Evolutionary conservation across 1,284 basidiomycete species (phyloP), one percentile per base, ranked within the genome.

Genomic region (Rhodotorula sp.): DNA sequence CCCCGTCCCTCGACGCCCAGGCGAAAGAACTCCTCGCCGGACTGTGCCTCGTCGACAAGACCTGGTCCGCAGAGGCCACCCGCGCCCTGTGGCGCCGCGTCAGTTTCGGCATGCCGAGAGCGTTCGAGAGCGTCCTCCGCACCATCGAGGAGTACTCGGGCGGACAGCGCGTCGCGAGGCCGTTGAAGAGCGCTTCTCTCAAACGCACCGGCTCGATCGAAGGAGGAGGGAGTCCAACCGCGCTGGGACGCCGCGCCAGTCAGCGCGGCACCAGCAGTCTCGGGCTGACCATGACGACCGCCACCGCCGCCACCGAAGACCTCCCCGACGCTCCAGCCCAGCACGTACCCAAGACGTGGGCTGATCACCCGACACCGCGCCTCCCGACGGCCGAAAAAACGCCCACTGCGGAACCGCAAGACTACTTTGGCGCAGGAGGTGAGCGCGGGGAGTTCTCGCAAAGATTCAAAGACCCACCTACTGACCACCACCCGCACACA

Each of bases 101-200:
- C 15, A 67, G 68, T 31, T 74, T 76, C n/a, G 74, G 74, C 16
- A 71, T 71, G 62, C 74, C 74, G 5, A 58, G 69, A 39, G 70
- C 64, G 18, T 76, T 68, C 56, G 72, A 76, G 60, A 68, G 64
- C 60, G 68, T 76, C 26, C 47, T 76, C 21, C 62, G 74, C 56
- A 65, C 68, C 3, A 67, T 71, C 16, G 74, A 74, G 43, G 74
- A 74, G 58, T 76, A 76, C 66, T 60, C 62, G 34, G 62, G 67
- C 14, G 65, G 67, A 1, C 60, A 65, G 39, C 60, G 68, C 48
- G 65, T 67, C 39, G 48, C 57, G 5, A 23, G 69, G 14, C 66
- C 62, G 21, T 58, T 73, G 10, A 26, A 60, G 48, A 57, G 20
- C 61, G 67, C 63, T 23, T 20, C 48, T 3, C 21, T 43, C 15